These are phyloP conservation scores for Antarctomyces pellizariae DNA, from an alignment of 495 filamentous ascomycete genomes.

Conservation along the genomic window DNA sequence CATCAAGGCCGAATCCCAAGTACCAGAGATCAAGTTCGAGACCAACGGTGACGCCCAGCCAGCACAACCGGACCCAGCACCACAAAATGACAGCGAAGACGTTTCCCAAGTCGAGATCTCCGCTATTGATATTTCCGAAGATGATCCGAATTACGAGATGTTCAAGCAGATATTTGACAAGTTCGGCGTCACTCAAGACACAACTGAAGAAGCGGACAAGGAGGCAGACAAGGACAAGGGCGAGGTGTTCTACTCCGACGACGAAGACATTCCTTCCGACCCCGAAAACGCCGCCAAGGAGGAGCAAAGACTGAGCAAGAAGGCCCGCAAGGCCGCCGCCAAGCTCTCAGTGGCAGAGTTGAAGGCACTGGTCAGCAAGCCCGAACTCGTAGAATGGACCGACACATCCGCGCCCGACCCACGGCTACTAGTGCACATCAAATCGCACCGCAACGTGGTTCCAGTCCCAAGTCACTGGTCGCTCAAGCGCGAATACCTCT, in stretches of 20 bases:
- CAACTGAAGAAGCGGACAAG: conserved; percentile 30
- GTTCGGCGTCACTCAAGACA: conserved; percentile 34
- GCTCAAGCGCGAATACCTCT: conserved; percentile 87
- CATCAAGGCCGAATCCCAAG: conserved; percentile 6
- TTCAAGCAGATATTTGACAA: conserved; percentile 60
- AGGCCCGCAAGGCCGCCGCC: conserved; percentile 71
- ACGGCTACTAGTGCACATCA: conserved; percentile 74
- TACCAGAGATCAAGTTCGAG: conserved; percentile 13
- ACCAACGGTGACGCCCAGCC: conserved; percentile 18
- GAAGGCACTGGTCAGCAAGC: conserved; percentile 74
- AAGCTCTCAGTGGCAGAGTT: conserved; percentile 88
- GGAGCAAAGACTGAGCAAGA: conserved; percentile 61
- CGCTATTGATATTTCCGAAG: conserved; percentile 25
- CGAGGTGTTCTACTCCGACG: conserved; percentile 66
- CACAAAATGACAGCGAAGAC: conserved; percentile 3
- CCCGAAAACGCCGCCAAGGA: conserved; percentile 47
- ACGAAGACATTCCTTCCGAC: conserved; percentile 71
- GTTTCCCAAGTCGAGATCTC: conserved; percentile 14
- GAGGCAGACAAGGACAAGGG: conserved; percentile 58
- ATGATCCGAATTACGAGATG: conserved; percentile 59
- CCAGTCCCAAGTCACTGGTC: conserved; percentile 89
- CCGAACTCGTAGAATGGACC: conserved; percentile 93
- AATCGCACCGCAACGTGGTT: conserved; percentile 84
- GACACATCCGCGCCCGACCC: conserved; percentile 87
- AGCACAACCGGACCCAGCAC: conserved; percentile 15